A percentile compares a stretch with the other conserved stretches of the same genome.
Evolutionary conservation across 75 land plant genomes (phyloP).

Genomic region (Sequoia sempervirens): DNA sequence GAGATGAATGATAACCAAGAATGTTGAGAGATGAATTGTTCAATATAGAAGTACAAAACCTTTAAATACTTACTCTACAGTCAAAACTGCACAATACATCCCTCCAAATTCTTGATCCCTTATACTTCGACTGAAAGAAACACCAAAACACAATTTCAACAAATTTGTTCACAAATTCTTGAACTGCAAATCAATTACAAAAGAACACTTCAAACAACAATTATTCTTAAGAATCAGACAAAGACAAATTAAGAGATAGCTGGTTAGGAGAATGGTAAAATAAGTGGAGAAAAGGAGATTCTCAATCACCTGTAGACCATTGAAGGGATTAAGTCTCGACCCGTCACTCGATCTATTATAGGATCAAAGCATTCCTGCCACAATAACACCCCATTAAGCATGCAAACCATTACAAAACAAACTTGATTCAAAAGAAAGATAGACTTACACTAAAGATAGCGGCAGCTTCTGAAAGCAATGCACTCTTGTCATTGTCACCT

Average conservation of each 20-base stretch:
- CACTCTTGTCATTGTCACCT: constrained; percentile 23
- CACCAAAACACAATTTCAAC: constrained; percentile 7
- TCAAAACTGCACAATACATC: constrained; percentile 77
- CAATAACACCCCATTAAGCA: not conserved
- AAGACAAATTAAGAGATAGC: too few relatives aligned
- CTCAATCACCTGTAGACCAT: constrained; percentile 81
- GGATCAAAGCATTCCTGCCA: constrained; percentile 86
- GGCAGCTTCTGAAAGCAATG: constrained; percentile 43
- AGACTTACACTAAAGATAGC: constrained; percentile 65
- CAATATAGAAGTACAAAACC: not conserved
- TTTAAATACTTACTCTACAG: constrained; percentile 53
- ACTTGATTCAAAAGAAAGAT: not conserved
- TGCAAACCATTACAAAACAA: not conserved
- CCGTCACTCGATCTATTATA: constrained; percentile 51
- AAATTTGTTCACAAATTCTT: not conserved
- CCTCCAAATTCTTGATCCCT: constrained; percentile 82
- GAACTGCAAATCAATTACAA: not conserved
- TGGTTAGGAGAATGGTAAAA: too few relatives aligned
- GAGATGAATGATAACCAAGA: not conserved
- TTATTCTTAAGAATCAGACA: too few relatives aligned
- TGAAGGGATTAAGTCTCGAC: constrained; percentile 78
- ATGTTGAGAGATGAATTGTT: not conserved
- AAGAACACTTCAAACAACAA: not conserved
- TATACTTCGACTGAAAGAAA: constrained; percentile 56
- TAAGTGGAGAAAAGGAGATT: not conserved